Evolutionary conservation across 768 basidiomycete genomes (phyloP).

Genomic region (Rhodotorula babjevae): DNA sequence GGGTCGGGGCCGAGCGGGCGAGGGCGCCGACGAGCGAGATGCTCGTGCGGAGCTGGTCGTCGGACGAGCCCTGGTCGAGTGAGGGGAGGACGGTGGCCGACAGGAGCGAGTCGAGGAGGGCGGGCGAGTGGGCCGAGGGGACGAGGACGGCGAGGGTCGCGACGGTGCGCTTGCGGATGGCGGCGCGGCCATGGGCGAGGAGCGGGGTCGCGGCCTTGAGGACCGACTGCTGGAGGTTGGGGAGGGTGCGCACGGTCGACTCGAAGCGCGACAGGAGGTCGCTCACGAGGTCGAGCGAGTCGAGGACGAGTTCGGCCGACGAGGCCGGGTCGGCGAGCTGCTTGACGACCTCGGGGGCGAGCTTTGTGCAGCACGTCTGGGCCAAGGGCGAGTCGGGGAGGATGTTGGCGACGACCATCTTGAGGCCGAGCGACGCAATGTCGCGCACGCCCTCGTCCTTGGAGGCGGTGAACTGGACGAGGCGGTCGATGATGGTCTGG

Average conservation of each 20-base stretch:
- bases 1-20: conserved; percentile 49
- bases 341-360: conserved; percentile 73
- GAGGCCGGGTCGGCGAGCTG: conserved; percentile 60
- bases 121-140: background rate
- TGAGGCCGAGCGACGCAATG: conserved; percentile 78
- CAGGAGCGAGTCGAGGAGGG: conserved; percentile 28
- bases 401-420: conserved; percentile 88
- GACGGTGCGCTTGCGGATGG: conserved; percentile 92
- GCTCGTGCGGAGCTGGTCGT: conserved; percentile 35
- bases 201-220: conserved; percentile 63
- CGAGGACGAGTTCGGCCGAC: conserved; percentile 47
- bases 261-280: conserved; percentile 45
- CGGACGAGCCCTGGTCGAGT: conserved; percentile 1
- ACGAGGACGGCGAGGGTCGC: conserved; percentile 53
- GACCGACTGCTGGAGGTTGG: conserved; percentile 65
- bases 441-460: conserved; percentile 90
- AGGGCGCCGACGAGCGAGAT: conserved; percentile 67
- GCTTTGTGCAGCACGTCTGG: conserved; percentile 69
- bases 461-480: conserved; percentile 70
- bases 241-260: conserved; percentile 23
- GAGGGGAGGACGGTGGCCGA: conserved; percentile 21
- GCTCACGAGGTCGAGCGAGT: conserved; percentile 43
- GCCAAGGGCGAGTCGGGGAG: conserved; percentile 76
- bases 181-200: conserved; percentile 68
- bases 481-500: conserved; percentile 79